Evolutionary conservation across 2,329 filamentous ascomycete species (phyloP), one percentile per base, ranked within the genome.

Genomic region (Colletotrichum cordylinicola): DNA sequence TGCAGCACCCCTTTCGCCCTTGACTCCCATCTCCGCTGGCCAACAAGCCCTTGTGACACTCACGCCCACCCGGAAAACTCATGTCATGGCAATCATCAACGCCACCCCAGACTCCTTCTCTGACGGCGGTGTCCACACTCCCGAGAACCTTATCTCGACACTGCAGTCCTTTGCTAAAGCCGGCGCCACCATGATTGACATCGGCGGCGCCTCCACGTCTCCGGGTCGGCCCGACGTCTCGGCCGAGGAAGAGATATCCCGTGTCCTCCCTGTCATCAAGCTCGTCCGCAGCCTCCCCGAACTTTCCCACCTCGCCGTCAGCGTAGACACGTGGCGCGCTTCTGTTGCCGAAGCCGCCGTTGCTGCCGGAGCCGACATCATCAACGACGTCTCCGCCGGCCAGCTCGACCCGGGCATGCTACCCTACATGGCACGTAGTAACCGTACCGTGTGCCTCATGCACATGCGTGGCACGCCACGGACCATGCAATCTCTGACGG

Each of bases 41-140:
- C 74, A 82, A 6, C 81, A 83, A 8, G 82, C 90, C 48, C 85
- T 97, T 52, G 90, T 91, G 67, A 89, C 94, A 21, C 85, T 92
- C 35, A 85, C 87, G 37, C 85, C 89, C 8, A 87, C 89, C 61
- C 90, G 93, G 64, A 88, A 87, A 69, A 98, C 96, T 1, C 91
- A 92, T 61, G 86, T 98, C 79, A 99, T 99, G 97, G 95, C 94
- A 70, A 98, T 99, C 78, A 88, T 98, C 61, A 99, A 99, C 84
- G 87, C 98, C 68, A 98, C 97, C 0, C 96, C 96, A 0, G 96
- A 99, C 85, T 98, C 96, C 12, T 99, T 99, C 87, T 98, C 96
- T 1, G 96, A 98, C 82, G 96, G 96, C 69, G 96, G 96, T 10
- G 81, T 88, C 10, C 91, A 96, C 83, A 85, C 86, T 58, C 81